Evolutionary conservation across 2,329 filamentous ascomycete species (phyloP).

Genomic region (Bisporella sp.): DNA sequence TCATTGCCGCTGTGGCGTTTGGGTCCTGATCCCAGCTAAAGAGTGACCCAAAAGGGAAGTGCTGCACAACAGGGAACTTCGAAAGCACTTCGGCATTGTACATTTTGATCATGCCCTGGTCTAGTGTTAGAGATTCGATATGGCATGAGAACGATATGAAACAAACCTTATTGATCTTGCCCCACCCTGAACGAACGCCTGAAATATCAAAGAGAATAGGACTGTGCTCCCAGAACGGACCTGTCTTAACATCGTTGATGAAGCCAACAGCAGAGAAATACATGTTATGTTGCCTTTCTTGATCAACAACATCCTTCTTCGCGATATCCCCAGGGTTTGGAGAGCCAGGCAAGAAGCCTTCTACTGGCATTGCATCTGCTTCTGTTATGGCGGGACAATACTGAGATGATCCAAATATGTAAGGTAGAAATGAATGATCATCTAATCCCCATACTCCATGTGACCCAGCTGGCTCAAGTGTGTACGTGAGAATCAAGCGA

Average conservation of each 20-base stretch:
- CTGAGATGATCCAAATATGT: conserved; percentile 93
- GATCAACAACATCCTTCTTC: conserved; percentile 56
- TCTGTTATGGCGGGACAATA: conserved; percentile 67
- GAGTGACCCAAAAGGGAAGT: conserved; percentile 79
- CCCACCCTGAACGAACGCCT: conserved; percentile 88
- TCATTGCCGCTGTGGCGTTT: conserved; percentile 40
- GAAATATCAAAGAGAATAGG: conserved; percentile 93
- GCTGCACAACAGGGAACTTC: conserved; percentile 98
- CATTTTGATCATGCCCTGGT: conserved; percentile 96
- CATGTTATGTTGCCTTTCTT: conserved; percentile 64
- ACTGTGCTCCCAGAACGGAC: conserved; percentile 95
- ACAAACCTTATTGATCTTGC: conserved; percentile 83
- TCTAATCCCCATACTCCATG: conserved; percentile 99
- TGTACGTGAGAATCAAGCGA: conserved; percentile 81
- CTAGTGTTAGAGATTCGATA: conserved; percentile 3
- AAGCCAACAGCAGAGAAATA: conserved; percentile 96
- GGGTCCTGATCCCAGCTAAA: conserved; percentile 70
- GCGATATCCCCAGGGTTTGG: conserved; percentile 66
- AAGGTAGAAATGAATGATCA: conserved; percentile 89
- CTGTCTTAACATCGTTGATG: conserved; percentile 94
- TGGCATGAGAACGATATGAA: neutral
- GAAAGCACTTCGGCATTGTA: conserved; percentile 93
- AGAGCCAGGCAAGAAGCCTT: conserved; percentile 67
- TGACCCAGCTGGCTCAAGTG: conserved; percentile 87
- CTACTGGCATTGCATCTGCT: conserved; percentile 58